Evolutionary conservation across 75 land plant species (phyloP).

Genomic region (Chamaecyparis obtusa): DNA sequence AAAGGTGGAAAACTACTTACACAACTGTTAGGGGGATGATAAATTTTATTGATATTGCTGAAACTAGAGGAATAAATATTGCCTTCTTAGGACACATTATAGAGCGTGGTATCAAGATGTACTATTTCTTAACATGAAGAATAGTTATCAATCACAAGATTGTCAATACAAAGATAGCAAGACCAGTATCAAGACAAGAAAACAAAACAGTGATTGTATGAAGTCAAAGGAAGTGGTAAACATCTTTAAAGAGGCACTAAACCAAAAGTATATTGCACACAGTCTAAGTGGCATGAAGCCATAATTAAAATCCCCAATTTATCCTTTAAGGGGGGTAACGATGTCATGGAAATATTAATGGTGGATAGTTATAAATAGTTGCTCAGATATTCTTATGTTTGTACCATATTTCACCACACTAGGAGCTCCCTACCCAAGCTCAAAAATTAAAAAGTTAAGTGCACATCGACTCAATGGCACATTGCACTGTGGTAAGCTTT

Average conservation of each 20-base stretch:
- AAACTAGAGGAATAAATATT: background rate
- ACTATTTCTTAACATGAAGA: background rate
- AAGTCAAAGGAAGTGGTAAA: background rate
- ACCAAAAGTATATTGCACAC: background rate
- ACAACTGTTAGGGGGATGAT: background rate
- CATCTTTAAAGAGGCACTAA: background rate
- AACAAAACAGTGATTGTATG: background rate
- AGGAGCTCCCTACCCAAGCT: background rate
- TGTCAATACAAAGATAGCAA: background rate
- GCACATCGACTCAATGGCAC: background rate
- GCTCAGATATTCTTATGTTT: background rate
- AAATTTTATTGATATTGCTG: background rate
- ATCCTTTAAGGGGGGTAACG: background rate
- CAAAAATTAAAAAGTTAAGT: background rate
- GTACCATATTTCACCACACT: background rate
- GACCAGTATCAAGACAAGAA: background rate
- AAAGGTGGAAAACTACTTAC: background rate
- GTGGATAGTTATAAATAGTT: background rate
- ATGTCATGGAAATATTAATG: background rate
- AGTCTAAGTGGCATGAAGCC: background rate
- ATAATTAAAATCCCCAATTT: background rate
- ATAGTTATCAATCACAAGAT: background rate
- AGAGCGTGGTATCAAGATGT: background rate
- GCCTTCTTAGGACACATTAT: background rate
- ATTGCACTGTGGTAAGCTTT: background rate